Conservation (phyloP, 345 rosid species). For the Lepidium aucheri region DNA sequence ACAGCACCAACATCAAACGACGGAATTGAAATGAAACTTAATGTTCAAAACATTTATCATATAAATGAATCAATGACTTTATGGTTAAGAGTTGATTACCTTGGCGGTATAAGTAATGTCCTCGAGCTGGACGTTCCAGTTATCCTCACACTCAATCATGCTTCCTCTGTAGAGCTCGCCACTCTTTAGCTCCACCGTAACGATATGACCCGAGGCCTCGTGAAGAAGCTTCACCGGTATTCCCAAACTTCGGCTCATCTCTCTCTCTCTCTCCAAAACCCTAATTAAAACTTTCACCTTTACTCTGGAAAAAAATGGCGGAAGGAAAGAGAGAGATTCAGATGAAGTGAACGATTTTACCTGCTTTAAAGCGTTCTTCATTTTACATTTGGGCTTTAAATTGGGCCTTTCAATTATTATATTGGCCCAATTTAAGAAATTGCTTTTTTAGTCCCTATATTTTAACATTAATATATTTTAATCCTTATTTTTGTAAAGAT, state of each 20-base stretch:
- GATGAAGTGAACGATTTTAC: background rate
- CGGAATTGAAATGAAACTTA: background rate
- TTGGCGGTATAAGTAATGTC: constrained; percentile 69
- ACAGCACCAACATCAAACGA: background rate
- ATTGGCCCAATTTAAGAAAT: background rate
- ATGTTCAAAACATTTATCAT: background rate
- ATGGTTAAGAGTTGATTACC: constrained; percentile 22
- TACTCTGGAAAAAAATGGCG: constrained; percentile 16
- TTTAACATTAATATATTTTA: background rate
- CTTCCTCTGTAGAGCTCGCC: constrained; percentile 88
- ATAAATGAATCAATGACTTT: background rate
- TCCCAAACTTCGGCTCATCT: constrained; percentile 80
- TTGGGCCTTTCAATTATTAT: background rate
- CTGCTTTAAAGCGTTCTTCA: background rate
- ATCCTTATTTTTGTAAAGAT: background rate
- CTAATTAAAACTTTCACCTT: constrained; percentile 25
- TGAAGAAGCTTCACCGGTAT: constrained; percentile 87
- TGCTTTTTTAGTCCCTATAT: constrained; percentile 9
- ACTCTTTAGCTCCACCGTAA: constrained; percentile 82
- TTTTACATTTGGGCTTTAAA: background rate
- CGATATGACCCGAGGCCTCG: constrained; percentile 77
- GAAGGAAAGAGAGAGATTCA: constrained; percentile 9
- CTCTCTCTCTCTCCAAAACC: constrained; percentile 26
- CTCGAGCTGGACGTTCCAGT: constrained; percentile 94
- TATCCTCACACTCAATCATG: constrained; percentile 88